Conservation (phyloP, 257 asterid genomes). For the Fraxinus anomala region DNA sequence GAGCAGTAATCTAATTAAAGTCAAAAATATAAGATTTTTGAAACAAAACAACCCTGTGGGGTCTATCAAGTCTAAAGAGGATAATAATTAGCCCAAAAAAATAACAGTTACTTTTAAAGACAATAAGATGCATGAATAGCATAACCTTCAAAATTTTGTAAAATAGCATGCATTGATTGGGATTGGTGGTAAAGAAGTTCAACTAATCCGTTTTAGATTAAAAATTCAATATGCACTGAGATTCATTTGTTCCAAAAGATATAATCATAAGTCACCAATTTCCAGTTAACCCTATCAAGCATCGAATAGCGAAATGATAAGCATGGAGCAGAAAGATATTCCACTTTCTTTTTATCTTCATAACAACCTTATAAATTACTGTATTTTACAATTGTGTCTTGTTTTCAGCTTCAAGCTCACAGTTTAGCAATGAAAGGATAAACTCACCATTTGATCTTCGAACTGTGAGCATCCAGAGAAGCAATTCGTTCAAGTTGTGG, state of each 20-base stretch:
- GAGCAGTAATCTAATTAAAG: background rate
- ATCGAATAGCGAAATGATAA: background rate
- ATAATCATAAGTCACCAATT: background rate
- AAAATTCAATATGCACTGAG: conserved; percentile 13
- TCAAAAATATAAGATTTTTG: background rate
- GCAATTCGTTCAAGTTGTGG: conserved; percentile 87
- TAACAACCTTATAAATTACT: background rate
- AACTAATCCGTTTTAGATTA: conserved; percentile 8
- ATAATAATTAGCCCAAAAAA: background rate
- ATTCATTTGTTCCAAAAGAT: background rate
- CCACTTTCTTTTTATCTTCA: background rate
- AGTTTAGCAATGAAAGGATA: background rate
- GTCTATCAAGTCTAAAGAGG: background rate
- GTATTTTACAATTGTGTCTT: conserved; percentile 3
- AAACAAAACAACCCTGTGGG: background rate
- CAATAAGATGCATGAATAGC: background rate
- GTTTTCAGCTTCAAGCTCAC: conserved; percentile 20
- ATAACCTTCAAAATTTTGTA: conserved; percentile 7
- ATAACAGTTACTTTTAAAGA: background rate
- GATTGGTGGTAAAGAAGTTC: conserved; percentile 12
- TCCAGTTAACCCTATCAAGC: background rate
- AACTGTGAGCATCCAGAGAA: conserved; percentile 75
- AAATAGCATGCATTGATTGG: background rate
- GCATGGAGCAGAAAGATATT: background rate
- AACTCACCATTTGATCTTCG: conserved; percentile 79